Percentiles rank a stretch among this genome's conserved stretches.
phyloP scores from a whole-genome alignment of 257 asterid genomes.

The Verbascum thapsus region DNA sequence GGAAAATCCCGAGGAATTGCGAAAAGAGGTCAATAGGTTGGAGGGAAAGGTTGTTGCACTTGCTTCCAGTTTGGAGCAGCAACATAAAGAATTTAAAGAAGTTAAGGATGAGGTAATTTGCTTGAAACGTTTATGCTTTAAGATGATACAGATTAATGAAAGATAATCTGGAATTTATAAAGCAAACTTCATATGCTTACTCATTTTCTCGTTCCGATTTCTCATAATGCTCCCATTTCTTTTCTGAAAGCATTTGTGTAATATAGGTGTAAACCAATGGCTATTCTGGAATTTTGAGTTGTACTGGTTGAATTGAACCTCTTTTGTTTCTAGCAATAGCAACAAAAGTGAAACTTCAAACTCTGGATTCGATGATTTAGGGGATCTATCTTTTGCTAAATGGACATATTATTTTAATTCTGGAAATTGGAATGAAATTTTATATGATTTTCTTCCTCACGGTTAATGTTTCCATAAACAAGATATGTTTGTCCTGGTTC shows the following conservation, averaged over 20 bases:
- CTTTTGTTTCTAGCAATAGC: background rate
- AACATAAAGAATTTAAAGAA: constrained; percentile 56
- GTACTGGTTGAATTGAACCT: background rate
- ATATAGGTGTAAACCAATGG: too few species aligned
- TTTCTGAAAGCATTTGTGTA: too few species aligned
- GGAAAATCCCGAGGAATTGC: constrained; percentile 55
- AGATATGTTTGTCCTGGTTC: background rate
- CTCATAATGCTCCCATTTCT: background rate
- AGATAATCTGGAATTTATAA: background rate
- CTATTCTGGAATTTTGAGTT: too few species aligned
- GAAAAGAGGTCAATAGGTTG: constrained; percentile 63
- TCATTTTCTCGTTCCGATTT: background rate
- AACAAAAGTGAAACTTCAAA: background rate
- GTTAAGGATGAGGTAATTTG: constrained; percentile 58
- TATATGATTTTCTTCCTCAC: background rate
- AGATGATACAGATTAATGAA: background rate
- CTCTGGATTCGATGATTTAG: background rate
- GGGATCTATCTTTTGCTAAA: background rate
- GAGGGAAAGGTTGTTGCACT: constrained; percentile 77
- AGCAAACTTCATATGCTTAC: background rate
- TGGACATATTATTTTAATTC: background rate
- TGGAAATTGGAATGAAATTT: background rate
- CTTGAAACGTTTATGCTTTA: background rate
- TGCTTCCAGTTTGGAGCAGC: constrained; percentile 65
- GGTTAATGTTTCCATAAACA: constrained; percentile 9